These are phyloP conservation scores for Suhomyces bolitotheri DNA, from an alignment of 1,139 yeast genomes.

Conservation along the genomic window DNA sequence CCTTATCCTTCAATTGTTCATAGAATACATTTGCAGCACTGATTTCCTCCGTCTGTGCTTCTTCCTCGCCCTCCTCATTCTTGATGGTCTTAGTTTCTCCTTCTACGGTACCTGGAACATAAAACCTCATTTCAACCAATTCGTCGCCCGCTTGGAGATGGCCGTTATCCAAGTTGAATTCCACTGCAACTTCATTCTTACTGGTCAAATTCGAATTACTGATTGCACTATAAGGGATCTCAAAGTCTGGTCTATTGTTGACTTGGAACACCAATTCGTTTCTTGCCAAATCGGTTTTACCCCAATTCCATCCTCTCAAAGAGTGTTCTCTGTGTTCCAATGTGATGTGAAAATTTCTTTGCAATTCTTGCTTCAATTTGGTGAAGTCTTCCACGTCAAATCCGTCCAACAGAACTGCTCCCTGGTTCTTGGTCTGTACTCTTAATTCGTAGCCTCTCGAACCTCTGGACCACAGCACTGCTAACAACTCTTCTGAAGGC, in stretches of 20 bases:
- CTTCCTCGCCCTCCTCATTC: slow-evolving; percentile 35
- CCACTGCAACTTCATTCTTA: slow-evolving; percentile 90
- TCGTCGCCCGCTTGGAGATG: slow-evolving; percentile 87
- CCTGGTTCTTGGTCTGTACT: slow-evolving; percentile 84
- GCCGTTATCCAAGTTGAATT: slow-evolving; percentile 64
- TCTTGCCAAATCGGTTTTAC: slow-evolving; percentile 86
- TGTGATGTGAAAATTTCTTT: slow-evolving; percentile 67
- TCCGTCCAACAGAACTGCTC: slow-evolving; percentile 87
- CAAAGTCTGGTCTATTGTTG: slow-evolving; percentile 88
- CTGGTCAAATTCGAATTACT: slow-evolving; percentile 90
- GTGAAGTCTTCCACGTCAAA: slow-evolving; percentile 82
- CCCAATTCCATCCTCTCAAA: slow-evolving; percentile 99
- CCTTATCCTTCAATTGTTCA: slow-evolving; percentile 88
- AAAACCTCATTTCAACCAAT: slow-evolving; percentile 89
- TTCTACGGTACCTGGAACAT: slow-evolving; percentile 78
- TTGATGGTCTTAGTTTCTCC: slow-evolving; percentile 40
- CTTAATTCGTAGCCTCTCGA: slow-evolving; percentile 88
- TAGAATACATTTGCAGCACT: slow-evolving; percentile 84
- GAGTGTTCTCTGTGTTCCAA: slow-evolving; percentile 89
- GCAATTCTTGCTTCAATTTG: slow-evolving; percentile 79
- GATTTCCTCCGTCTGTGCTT: slow-evolving; percentile 50
- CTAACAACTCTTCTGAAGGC: slow-evolving; percentile 78
- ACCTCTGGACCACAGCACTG: slow-evolving; percentile 91
- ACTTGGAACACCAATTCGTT: slow-evolving; percentile 86
- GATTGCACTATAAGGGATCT: slow-evolving; percentile 78